These are phyloP conservation scores for Rhododendron simsii DNA, from an alignment of 148 eudicot genomes.

Conservation along the genomic window DNA sequence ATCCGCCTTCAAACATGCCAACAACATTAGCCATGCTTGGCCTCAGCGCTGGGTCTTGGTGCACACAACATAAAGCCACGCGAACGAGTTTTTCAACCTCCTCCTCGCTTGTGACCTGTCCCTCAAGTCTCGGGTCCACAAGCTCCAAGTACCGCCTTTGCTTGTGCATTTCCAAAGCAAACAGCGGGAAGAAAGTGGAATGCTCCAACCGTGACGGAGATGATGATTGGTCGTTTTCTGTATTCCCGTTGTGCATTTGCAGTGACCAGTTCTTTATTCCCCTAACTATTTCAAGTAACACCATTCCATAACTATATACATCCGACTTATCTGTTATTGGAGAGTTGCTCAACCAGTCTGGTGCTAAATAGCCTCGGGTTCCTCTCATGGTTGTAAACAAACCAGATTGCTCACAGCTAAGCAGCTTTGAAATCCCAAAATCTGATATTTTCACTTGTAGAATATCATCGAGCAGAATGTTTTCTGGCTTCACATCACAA, in stretches of 20 bases:
- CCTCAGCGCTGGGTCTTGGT: no score
- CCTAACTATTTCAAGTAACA: conserved; percentile 28
- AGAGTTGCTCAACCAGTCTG: conserved; percentile 64
- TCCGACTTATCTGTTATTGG: conserved; percentile 68
- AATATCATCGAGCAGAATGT: background rate
- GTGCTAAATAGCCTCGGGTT: conserved; percentile 22
- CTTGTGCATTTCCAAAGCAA: conserved; percentile 27
- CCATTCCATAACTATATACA: conserved; percentile 69
- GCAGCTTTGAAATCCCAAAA: conserved; percentile 5
- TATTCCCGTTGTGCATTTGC: conserved; percentile 35
- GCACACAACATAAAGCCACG: no score
- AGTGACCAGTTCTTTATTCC: conserved; percentile 59
- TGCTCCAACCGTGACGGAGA: conserved; percentile 16
- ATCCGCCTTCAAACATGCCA: no score
- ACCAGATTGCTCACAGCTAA: conserved; percentile 43
- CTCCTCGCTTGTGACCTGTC: no score
- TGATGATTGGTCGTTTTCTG: conserved; percentile 27
- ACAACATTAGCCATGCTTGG: no score
- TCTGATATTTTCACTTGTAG: conserved; percentile 31
- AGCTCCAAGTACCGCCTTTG: no score
- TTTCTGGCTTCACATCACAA: no score
- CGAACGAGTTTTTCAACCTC: no score
- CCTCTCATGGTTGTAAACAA: conserved; percentile 43
- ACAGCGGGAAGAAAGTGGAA: conserved; percentile 56
- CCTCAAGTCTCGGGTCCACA: no score